Evolutionary conservation across 176 grass and related monocot genomes (phyloP).

Genomic region (Cymbopogon citratus): DNA sequence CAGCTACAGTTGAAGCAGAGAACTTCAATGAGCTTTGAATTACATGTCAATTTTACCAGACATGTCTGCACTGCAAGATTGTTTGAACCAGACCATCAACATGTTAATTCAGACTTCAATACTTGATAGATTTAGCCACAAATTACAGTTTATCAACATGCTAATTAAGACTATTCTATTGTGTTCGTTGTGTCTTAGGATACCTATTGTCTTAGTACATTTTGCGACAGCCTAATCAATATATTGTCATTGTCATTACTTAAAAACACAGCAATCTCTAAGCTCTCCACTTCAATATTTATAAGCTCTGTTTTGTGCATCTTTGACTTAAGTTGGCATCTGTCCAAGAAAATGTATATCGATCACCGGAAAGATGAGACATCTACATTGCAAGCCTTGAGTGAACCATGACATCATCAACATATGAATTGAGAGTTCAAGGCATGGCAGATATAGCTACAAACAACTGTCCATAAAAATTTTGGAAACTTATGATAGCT

Average conservation of each 20-base stretch:
- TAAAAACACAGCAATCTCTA: background rate
- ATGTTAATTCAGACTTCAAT: background rate
- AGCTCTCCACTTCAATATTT: slow-evolving; percentile 6
- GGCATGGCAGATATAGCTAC: background rate
- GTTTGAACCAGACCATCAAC: background rate
- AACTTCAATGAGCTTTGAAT: slow-evolving; percentile 29
- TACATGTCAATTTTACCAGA: background rate
- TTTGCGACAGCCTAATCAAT: background rate
- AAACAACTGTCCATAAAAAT: background rate
- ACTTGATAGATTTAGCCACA: background rate
- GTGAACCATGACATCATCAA: background rate
- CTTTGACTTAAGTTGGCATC: background rate
- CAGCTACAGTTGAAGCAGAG: slow-evolving; percentile 38
- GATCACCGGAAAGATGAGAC: background rate
- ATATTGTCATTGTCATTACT: background rate
- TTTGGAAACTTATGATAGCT: background rate
- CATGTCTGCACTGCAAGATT: background rate
- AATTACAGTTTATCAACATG: background rate
- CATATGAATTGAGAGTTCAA: background rate
- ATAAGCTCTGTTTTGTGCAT: background rate
- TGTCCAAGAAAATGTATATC: slow-evolving; percentile 19
- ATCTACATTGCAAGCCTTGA: background rate
- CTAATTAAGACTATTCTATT: background rate
- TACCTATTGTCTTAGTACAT: background rate
- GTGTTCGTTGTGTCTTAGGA: background rate